A percentile compares a stretch with the other conserved stretches of the same genome.
Conservation (phyloP, 768 basidiomycete genomes). For the Chlorophyllum brunneum region DNA sequence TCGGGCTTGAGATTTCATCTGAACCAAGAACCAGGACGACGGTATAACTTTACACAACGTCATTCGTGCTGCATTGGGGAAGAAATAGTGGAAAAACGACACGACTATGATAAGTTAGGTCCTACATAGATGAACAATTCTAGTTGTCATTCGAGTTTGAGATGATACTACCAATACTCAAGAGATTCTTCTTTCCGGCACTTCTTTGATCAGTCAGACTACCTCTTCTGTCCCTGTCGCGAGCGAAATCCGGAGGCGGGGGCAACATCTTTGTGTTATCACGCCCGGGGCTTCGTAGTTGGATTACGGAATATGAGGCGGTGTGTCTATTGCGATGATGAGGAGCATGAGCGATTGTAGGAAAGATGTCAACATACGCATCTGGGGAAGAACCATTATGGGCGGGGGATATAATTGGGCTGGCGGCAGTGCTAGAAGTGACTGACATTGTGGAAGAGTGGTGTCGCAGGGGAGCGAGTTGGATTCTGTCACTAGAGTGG, state of each 20-base stretch:
- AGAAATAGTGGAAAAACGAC: constrained; percentile 6
- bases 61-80: constrained; percentile 31
- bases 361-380: neutral
- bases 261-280: constrained; percentile 20
- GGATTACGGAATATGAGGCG: constrained; percentile 24
- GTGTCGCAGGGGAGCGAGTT: constrained; percentile 50
- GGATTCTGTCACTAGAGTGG: constrained; percentile 38
- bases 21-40: constrained; percentile 27
- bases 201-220: constrained; percentile 16
- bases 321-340: neutral
- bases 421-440: constrained; percentile 11
- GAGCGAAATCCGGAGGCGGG: constrained; percentile 17
- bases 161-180: constrained; percentile 72
- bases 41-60: constrained; percentile 37
- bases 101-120: neutral
- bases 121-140: constrained; percentile 4
- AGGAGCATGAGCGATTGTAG: neutral
- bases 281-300: constrained; percentile 31
- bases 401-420: constrained; percentile 14
- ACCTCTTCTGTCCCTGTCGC: constrained; percentile 18
- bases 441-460: constrained; percentile 2
- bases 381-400: constrained; percentile 9
- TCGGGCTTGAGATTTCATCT: neutral
- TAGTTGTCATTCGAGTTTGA: constrained; percentile 37
- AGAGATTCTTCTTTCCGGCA: constrained; percentile 52